Evolutionary conservation across 495 filamentous ascomycete genomes (phyloP).

Genomic region (Letharia lupina): DNA sequence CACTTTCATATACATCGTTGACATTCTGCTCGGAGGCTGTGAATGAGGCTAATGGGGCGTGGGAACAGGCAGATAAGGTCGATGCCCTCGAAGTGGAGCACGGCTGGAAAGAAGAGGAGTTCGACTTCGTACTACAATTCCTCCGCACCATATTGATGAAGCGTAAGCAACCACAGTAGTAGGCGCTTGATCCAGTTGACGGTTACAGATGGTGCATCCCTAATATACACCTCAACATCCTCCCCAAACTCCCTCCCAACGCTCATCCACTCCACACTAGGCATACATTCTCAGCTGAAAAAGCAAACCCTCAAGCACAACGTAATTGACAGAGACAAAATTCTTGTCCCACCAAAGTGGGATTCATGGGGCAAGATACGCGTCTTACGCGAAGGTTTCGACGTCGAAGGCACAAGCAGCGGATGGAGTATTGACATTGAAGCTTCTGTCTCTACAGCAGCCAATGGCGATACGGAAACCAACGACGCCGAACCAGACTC

Average conservation of each 20-base stretch:
- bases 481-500: not conserved
- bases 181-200: not conserved
- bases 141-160: conserved; percentile 77
- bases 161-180: conserved; percentile 45
- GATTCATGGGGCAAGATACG: conserved; percentile 98
- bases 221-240: conserved; percentile 84
- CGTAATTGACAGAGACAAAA: conserved; percentile 91
- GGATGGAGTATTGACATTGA: conserved; percentile 80
- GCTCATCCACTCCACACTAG: conserved; percentile 77
- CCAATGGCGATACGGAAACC: conserved; percentile 1
- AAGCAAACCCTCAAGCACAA: conserved; percentile 83
- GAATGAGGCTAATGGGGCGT: not conserved
- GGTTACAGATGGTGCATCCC: conserved; percentile 67
- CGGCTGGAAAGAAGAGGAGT: conserved; percentile 87
- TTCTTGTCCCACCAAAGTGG: conserved; percentile 92
- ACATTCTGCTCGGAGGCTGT: not conserved
- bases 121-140: conserved; percentile 85
- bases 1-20: conserved; percentile 8
- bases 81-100: conserved; percentile 78
- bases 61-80: conserved; percentile 70
- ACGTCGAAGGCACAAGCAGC: conserved; percentile 75
- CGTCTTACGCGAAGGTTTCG: conserved; percentile 86
- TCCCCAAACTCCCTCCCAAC: conserved; percentile 69
- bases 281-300: conserved; percentile 81
- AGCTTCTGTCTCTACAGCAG: conserved; percentile 24